Conservation (phyloP, 495 filamentous ascomycete genomes). For the Penicillium cosmopolitanum region DNA sequence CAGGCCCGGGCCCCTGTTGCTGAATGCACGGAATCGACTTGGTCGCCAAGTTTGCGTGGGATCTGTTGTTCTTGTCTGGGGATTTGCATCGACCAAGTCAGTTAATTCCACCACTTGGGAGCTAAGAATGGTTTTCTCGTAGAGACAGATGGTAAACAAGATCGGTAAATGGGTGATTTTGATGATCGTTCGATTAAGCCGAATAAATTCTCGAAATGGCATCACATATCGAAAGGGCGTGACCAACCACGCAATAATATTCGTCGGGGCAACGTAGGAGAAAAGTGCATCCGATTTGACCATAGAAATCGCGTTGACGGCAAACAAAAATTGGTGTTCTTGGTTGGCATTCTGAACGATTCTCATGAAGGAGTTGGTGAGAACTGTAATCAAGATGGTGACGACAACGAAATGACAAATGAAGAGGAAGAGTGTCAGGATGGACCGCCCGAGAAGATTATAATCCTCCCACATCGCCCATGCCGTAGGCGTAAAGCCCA, state of each 20-base stretch:
- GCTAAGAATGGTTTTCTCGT: constrained; percentile 78
- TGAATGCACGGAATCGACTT: constrained; percentile 68
- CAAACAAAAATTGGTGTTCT: constrained; percentile 92
- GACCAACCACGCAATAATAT: constrained; percentile 84
- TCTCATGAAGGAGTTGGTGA: constrained; percentile 93
- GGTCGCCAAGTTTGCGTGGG: constrained; percentile 35
- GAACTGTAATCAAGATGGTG: constrained; percentile 87
- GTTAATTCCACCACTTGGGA: constrained; percentile 71
- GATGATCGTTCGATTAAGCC: constrained; percentile 82
- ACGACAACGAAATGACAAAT: constrained; percentile 95
- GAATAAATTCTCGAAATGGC: constrained; percentile 77
- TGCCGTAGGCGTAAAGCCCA: constrained; percentile 82
- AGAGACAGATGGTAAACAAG: constrained; percentile 79
- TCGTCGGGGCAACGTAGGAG: constrained; percentile 86
- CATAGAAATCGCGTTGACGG: constrained; percentile 93
- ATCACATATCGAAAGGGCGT: constrained; percentile 78
- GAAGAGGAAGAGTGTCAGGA: constrained; percentile 81
- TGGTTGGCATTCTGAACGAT: constrained; percentile 90
- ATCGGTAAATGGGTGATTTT: constrained; percentile 89
- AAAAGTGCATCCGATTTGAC: constrained; percentile 94
- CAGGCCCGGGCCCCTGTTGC: constrained; percentile 59
- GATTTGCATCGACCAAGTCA: constrained; percentile 63
- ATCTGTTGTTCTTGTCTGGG: constrained; percentile 36
- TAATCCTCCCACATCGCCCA: constrained; percentile 77
- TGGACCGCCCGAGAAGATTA: constrained; percentile 71